Base-by-base conservation (phyloP, 2,329 filamentous ascomycete genomes). In the Hymenotorrendiella dingleyae region DNA sequence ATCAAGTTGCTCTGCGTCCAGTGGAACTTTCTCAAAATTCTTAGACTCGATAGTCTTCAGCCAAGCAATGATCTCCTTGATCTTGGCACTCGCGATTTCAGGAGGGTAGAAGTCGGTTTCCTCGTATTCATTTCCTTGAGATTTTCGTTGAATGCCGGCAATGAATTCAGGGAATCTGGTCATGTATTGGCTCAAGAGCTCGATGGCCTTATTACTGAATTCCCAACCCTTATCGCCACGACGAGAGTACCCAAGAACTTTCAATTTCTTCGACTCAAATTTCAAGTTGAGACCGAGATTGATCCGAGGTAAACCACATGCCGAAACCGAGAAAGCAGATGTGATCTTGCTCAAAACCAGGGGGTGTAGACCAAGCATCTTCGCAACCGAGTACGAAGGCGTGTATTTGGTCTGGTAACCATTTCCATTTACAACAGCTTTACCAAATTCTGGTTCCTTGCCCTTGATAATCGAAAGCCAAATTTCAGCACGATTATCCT, bases 211-310 rank as follows among this genome's bases (percentile, higher is more conserved):
- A 37, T 79, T 75, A 58, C 90, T 96, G 63, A 95, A 98, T 64
- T 98, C 93, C 94, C 94, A 98, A 5, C 94, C 93, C 21, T 80
- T 84, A 10, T 80, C 72, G 4, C 82, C 82, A 60, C 93, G 93
- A 55, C 89, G 84, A 19, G 91, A 95, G 64, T 96, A 98, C 1
- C 93, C 93, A 23, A 98, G 69, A 6, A 98, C 93, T 68, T 98
- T 98, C 55, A 90, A 76, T 66, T 96, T 95, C 67, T 87, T 91
- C 2, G 80, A 87, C 62, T 98, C 93, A 47, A 98, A 98, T 64
- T 98, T 98, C 53, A 98, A 74, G 59, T 98, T 98, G 48, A 98
- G 72, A 0, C 93, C 93, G 19, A 98, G 70, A 57, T 98, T 98
- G 49, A 95, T 74, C 55, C 86, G 85, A 17, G 54, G 52, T 45